Evolutionary conservation across 306 rosid species (phyloP), one percentile per base, ranked within the genome.

Genomic region (Lablab purpureus): DNA sequence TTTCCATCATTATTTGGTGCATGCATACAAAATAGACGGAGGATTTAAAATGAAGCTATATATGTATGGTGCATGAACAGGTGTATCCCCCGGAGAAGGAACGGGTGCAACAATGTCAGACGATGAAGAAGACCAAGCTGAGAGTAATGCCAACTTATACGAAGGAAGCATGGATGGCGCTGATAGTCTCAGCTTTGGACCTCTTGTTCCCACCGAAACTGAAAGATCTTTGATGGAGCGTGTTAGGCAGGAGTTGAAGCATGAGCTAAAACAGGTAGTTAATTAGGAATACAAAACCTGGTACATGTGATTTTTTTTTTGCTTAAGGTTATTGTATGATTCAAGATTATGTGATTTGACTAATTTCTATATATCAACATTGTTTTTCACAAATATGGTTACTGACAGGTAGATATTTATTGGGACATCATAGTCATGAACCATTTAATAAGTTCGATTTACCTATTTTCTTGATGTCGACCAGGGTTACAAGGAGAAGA

Each of bases 191-290:
- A 93, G 89, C 55, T 94, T 94, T 62, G 98, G 97, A 17, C 96
- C 98, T 73, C 98, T 94, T 75, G 87, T 94, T 79, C 97, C 94
- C 6, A 90, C 98, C 18, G 97, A 91, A 84, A 90, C 75, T 77
- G 98, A 94, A 90, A 91, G 97, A 79, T 92, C 96, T 78, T 87
- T 94, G 67, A 94, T 94, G 96, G 97, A 94, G 85, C 95, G 98
- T 49, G 98, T 94, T 18, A 88, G 97, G 58, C 97, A 89, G 51
- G 98, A 94, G 71, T 62, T 94, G 78, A 94, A 94, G 88, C 97
- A 87, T 41, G 97, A 88, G 80, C 64, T 92, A 4, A 90, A 90
- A 79, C 94, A 90, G 97, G 97, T 91, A 25, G 0, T 34, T 66
- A 23, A 12, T 23, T 23, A 56, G 12, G 3, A 56, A 23, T 22